These are phyloP conservation scores for Coemansia sp. DNA, from an alignment of 192 early-diverging fungal genomes.

Conservation along the genomic window DNA sequence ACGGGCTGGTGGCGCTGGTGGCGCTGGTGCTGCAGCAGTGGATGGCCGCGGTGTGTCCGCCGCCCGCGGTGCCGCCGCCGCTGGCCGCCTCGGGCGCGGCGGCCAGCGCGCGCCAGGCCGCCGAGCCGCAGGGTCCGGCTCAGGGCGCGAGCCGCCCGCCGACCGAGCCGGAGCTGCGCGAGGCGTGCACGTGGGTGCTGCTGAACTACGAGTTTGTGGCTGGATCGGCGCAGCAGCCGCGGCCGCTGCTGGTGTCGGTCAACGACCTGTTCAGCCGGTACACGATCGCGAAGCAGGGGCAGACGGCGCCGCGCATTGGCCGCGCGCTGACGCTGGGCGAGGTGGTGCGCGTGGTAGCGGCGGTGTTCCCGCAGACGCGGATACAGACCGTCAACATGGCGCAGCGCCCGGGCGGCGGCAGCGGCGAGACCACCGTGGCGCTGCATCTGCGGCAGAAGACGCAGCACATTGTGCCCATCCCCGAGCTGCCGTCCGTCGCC, in stretches of 20 bases:
- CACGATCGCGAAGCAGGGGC: slow-evolving; percentile 40
- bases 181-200: slow-evolving; percentile 52
- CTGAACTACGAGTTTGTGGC: slow-evolving; percentile 44
- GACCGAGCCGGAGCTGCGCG: slow-evolving; percentile 50
- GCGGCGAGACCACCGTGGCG: slow-evolving; percentile 12
- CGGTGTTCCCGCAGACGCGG: slow-evolving; percentile 39
- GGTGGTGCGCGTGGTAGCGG: slow-evolving; percentile 43
- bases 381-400: slow-evolving; percentile 7
- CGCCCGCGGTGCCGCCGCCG: background rate
- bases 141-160: slow-evolving; percentile 18
- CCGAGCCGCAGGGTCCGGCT: background rate
- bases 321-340: slow-evolving; percentile 34
- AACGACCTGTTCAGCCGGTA: slow-evolving; percentile 36
- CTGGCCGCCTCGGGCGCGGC: background rate
- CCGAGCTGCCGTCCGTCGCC: slow-evolving; percentile 5
- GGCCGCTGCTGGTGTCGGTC: slow-evolving; percentile 14
- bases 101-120: background rate
- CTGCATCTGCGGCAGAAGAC: slow-evolving; percentile 21
- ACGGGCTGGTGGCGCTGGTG: slow-evolving; percentile 28
- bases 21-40: slow-evolving; percentile 48
- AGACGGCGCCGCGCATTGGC: slow-evolving; percentile 45
- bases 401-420: slow-evolving; percentile 2
- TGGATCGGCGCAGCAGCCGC: slow-evolving; percentile 4
- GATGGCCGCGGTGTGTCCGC: slow-evolving; percentile 28
- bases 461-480: slow-evolving; percentile 31